Base-by-base conservation (phyloP, 768 basidiomycete genomes). In the Agaricus subrufescens region DNA sequence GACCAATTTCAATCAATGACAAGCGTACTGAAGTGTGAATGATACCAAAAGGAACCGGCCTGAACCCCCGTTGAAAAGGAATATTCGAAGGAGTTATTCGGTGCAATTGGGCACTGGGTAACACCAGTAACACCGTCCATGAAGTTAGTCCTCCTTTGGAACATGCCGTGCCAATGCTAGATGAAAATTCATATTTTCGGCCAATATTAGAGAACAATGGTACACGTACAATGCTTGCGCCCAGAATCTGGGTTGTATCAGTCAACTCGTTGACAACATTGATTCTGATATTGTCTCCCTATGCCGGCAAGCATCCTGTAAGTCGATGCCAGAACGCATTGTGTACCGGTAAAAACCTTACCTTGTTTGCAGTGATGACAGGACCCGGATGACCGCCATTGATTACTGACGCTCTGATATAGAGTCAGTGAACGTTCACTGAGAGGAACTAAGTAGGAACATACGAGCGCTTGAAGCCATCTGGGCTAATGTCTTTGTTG, bases 81-180 rank as follows among this genome's bases (percentile, higher is more conserved):
- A 60, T 81, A 81, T 19, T 69, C 56, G 65, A 81, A 81, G 1
- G 71, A 73, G 38, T 76, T 49, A 1, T 65, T 63, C 1, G 76
- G 67, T 1, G 69, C 60, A 42, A 81, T 79, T 0, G 80, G 79
- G 60, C 80, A 81, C 57, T 81, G 79, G 11, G 71, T 78, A 2
- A 80, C 68, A 45, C 67, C 61, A 2, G 66, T 63, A 1, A 69
- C 59, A 9, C 82, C 82, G 54, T 83, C 82, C 1, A 71, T 75
- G 65, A 68, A 77, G 54, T 72, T 78, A 4, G 75, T 73, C 2
- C 59, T 55, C 1, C 64, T 62, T 61, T 82, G 80, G 51, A 67
- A 71, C 45, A 83, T 60, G 2, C 82, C 81, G 60, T 83, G 82
- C 80, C 79, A 83, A 60, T 83, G 81, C 73, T 74, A 29, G 6